These are phyloP conservation scores for Aspergillus ostianus DNA, from an alignment of 495 filamentous ascomycete genomes.

Conservation along the genomic window DNA sequence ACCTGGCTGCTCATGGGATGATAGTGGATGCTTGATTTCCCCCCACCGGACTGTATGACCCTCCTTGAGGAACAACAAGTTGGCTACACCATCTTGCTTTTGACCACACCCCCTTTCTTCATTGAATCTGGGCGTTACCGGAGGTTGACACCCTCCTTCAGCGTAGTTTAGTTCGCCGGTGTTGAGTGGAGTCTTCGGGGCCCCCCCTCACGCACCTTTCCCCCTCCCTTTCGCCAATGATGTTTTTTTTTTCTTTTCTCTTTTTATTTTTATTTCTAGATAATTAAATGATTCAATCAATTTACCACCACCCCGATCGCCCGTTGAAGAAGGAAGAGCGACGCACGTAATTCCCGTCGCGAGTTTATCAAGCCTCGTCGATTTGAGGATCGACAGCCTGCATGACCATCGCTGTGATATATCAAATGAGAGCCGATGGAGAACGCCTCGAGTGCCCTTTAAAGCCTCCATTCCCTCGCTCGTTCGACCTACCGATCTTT, in stretches of 20 bases:
- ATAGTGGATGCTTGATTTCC: constrained; percentile 20
- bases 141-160: constrained; percentile 10
- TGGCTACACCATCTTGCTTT: constrained; percentile 13
- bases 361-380: constrained; percentile 24
- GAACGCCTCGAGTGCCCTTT: constrained; percentile 36
- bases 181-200: constrained; percentile 6
- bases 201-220: constrained; percentile 1
- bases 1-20: constrained; percentile 33
- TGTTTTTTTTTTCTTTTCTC: constrained; percentile 8
- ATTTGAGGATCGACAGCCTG: constrained; percentile 43
- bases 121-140: neutral
- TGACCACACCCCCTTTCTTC: neutral
- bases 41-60: constrained; percentile 25
- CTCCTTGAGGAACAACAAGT: constrained; percentile 16
- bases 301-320: constrained; percentile 7
- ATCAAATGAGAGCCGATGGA: constrained; percentile 55
- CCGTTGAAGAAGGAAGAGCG: constrained; percentile 11
- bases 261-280: constrained; percentile 9
- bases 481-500: constrained; percentile 33
- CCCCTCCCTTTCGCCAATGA: constrained; percentile 3
- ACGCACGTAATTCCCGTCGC: constrained; percentile 20
- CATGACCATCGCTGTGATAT: constrained; percentile 50
- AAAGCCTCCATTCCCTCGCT: constrained; percentile 36
- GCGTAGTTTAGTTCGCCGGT: constrained; percentile 1
- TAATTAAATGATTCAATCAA: constrained; percentile 7